Evolutionary conservation across 495 filamentous ascomycete species (phyloP).

Genomic region (Talaromyces proteolyticus): DNA sequence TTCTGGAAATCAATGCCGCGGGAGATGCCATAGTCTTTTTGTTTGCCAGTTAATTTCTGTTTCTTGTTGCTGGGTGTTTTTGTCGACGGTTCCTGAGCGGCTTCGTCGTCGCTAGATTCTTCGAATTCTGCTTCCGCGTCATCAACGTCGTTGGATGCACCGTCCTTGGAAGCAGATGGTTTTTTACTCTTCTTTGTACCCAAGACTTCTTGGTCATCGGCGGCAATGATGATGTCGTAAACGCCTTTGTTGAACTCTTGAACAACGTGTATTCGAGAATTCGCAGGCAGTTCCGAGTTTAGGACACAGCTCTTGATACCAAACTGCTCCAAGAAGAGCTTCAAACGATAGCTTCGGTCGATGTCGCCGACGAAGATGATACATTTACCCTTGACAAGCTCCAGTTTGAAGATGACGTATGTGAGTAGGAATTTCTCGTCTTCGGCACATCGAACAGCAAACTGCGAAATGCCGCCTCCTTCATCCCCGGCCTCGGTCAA

Average conservation of each 20-base stretch:
- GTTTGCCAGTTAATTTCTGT: conserved; percentile 50
- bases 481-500: conserved; percentile 70
- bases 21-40: conserved; percentile 87
- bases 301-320: conserved; percentile 89
- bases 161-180: conserved; percentile 1
- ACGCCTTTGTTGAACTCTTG: conserved; percentile 95
- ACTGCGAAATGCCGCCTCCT: conserved; percentile 73
- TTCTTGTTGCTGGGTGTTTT: conserved; percentile 46
- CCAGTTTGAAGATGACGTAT: conserved; percentile 92
- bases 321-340: conserved; percentile 95
- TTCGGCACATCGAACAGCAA: conserved; percentile 82
- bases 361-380: conserved; percentile 93
- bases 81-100: conserved; percentile 12
- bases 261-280: conserved; percentile 87
- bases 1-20: conserved; percentile 96
- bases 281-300: conserved; percentile 92
- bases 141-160: not conserved
- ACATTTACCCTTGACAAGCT: conserved; percentile 89
- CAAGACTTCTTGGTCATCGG: conserved; percentile 85
- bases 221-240: conserved; percentile 96
- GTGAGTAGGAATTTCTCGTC: conserved; percentile 94
- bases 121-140: conserved; percentile 16
- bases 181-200: conserved; percentile 37
- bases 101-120: conserved; percentile 30
- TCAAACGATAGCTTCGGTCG: conserved; percentile 88